These are phyloP conservation scores for Phytophthora uliginosa DNA, from an alignment of 352 stramenopile species.

Conservation along the genomic window DNA sequence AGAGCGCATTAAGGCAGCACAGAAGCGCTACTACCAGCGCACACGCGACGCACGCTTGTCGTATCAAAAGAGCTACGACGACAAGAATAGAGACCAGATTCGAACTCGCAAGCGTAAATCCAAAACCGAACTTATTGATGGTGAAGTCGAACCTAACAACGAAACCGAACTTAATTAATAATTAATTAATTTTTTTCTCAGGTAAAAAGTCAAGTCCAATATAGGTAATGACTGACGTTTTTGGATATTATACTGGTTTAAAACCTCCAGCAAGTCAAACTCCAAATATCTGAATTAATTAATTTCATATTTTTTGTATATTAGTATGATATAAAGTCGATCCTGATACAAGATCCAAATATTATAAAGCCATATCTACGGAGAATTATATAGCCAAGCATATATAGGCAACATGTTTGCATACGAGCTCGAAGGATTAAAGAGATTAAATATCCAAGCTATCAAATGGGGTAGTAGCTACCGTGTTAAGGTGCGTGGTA, in stretches of 20 bases:
- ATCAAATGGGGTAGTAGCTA: constrained; percentile 15
- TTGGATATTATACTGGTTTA: no score
- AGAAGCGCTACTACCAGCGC: constrained; percentile 15
- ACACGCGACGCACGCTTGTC: constrained; percentile 5
- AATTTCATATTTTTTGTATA: no score
- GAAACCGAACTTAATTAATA: neutral
- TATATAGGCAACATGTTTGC: constrained; percentile 9
- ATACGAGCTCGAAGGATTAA: constrained; percentile 13
- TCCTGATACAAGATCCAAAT: constrained; percentile 12
- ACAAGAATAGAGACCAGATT: constrained; percentile 20
- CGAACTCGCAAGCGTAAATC: constrained; percentile 13
- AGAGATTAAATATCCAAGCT: constrained; percentile 6
- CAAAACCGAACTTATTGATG: constrained; percentile 14
- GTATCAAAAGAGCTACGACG: constrained; percentile 16
- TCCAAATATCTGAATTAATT: no score
- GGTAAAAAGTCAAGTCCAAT: neutral
- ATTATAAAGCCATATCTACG: constrained; percentile 8
- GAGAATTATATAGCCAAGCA: constrained; percentile 7
- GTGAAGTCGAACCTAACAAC: neutral
- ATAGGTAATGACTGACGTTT: no score
- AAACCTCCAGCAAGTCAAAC: no score
- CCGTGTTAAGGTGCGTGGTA: constrained; percentile 1
- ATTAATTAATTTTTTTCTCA: neutral
- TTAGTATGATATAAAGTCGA: constrained; percentile 3
- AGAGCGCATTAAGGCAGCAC: neutral